Percentiles rank a stretch among this genome's conserved stretches.
These are phyloP conservation scores for Pleurotus sapidus DNA, from an alignment of 768 basidiomycete genomes.

Conservation along the genomic window DNA sequence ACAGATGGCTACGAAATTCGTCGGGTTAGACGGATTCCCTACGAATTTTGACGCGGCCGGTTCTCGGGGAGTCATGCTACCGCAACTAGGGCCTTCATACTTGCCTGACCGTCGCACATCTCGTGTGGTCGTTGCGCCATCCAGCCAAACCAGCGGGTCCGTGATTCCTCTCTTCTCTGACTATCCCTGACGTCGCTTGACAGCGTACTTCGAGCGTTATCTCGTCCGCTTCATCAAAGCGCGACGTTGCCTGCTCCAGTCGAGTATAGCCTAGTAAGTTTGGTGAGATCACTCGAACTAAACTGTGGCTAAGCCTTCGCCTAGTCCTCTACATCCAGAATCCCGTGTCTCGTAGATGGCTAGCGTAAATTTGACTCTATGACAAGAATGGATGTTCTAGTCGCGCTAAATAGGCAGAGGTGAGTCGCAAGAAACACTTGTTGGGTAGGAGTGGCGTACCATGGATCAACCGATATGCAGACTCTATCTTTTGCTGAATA, in stretches of 20 bases:
- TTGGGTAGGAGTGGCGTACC: not conserved
- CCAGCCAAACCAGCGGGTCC: constrained; percentile 34
- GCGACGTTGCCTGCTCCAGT: not conserved
- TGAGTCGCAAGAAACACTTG: not conserved
- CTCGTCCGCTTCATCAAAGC: not conserved
- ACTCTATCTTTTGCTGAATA: constrained; percentile 1
- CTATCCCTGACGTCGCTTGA: too few relatives aligned
- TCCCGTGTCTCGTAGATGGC: not conserved
- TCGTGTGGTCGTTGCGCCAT: constrained; percentile 33
- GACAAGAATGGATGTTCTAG: not conserved
- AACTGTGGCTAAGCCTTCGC: not conserved
- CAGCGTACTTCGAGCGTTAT: constrained; percentile 5
- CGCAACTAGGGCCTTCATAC: constrained; percentile 47
- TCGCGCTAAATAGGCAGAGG: not conserved
- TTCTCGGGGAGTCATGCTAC: constrained; percentile 60
- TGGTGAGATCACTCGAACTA: not conserved
- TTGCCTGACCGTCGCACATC: constrained; percentile 34
- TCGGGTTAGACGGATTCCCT: constrained; percentile 60
- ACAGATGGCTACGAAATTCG: constrained; percentile 67
- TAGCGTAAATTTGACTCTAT: not conserved
- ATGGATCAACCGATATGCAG: not conserved
- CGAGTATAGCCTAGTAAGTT: not conserved
- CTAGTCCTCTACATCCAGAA: not conserved
- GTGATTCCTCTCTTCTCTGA: not conserved
- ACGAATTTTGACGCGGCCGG: constrained; percentile 62